A percentile compares a stretch with the other conserved stretches of the same genome.
phyloP scores from a whole-genome alignment of 1,284 basidiomycete genomes.

The Apiotrichum veenhuisii region DNA sequence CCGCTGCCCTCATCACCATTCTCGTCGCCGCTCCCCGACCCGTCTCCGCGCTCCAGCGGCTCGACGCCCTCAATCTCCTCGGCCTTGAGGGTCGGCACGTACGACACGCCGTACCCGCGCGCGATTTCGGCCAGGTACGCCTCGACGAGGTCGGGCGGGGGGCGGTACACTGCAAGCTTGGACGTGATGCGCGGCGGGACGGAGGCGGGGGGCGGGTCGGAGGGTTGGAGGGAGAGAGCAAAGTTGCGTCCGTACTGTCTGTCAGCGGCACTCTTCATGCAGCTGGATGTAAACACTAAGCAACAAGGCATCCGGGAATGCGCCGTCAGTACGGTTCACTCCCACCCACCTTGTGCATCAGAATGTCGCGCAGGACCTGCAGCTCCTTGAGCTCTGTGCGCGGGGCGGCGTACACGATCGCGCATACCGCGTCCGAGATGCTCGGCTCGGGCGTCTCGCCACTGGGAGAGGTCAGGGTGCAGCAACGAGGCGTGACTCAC shows the following conservation, averaged over 20 bases:
- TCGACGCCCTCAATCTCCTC: background rate
- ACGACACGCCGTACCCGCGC: constrained; percentile 75
- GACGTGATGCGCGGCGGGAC: constrained; percentile 52
- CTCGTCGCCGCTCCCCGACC: constrained; percentile 8
- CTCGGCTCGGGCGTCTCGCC: constrained; percentile 76
- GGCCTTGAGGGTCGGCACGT: constrained; percentile 53
- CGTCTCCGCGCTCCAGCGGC: background rate
- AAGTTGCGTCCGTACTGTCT: constrained; percentile 44
- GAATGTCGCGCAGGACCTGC: constrained; percentile 81
- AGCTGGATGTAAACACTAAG: too few species aligned
- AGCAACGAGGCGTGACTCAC: constrained; percentile 16
- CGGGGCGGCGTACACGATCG: constrained; percentile 84
- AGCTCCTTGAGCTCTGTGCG: constrained; percentile 90
- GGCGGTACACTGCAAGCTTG: constrained; percentile 68
- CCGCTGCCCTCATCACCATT: constrained; percentile 36
- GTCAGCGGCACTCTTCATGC: background rate
- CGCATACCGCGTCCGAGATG: constrained; percentile 66
- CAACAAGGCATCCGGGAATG: too few species aligned
- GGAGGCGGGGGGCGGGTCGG: constrained; percentile 53
- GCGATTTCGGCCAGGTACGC: constrained; percentile 84
- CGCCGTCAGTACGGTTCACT: too few species aligned
- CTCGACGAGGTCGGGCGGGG: constrained; percentile 71
- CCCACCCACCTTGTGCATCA: constrained; percentile 68
- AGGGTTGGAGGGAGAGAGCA: constrained; percentile 48
- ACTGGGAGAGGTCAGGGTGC: constrained; percentile 47